Conservation (phyloP, 1,284 basidiomycete genomes). For the Fomes fomentarius region DNA sequence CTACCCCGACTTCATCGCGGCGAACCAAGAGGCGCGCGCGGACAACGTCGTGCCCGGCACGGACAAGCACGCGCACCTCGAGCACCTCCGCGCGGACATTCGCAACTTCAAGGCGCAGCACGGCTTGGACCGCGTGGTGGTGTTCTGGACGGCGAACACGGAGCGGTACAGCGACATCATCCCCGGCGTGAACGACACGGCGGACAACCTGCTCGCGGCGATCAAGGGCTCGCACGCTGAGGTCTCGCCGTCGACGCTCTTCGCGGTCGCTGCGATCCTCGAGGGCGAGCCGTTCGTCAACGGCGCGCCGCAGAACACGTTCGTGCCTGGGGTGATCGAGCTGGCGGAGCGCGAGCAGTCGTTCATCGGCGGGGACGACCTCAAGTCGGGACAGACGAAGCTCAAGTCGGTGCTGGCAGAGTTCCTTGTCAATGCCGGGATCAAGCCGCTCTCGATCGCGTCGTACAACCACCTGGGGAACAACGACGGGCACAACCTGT, state of each 20-base stretch:
- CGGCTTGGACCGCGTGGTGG: constrained; percentile 84
- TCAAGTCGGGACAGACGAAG: constrained; percentile 95
- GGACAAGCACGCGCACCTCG: constrained; percentile 92
- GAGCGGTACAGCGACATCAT: constrained; percentile 97
- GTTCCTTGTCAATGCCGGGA: constrained; percentile 98
- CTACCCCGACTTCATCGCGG: constrained; percentile 95
- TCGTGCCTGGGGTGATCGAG: constrained; percentile 93
- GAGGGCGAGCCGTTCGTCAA: constrained; percentile 97
- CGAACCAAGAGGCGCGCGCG: constrained; percentile 96
- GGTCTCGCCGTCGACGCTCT: constrained; percentile 94
- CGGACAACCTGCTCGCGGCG: constrained; percentile 83
- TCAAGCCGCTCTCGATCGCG: constrained; percentile 96
- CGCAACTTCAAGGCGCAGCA: constrained; percentile 90
- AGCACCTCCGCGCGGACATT: constrained; percentile 91
- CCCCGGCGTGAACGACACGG: constrained; percentile 94
- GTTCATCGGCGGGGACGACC: constrained; percentile 98
- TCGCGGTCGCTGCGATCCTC: constrained; percentile 95
- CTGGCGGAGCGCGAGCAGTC: constrained; percentile 90
- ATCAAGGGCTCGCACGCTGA: constrained; percentile 89
- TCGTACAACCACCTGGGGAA: constrained; percentile 99
- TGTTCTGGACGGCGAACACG: constrained; percentile 99
- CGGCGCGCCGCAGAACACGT: constrained; percentile 99
- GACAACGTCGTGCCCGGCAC: constrained; percentile 88
- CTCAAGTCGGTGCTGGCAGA: constrained; percentile 96
- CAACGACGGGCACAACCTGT: constrained; percentile 95